Percentiles rank a stretch among this genome's conserved stretches.
These are phyloP conservation scores for Hapsidospora chrysogenum DNA, from an alignment of 495 filamentous ascomycete genomes.

Conservation along the genomic window DNA sequence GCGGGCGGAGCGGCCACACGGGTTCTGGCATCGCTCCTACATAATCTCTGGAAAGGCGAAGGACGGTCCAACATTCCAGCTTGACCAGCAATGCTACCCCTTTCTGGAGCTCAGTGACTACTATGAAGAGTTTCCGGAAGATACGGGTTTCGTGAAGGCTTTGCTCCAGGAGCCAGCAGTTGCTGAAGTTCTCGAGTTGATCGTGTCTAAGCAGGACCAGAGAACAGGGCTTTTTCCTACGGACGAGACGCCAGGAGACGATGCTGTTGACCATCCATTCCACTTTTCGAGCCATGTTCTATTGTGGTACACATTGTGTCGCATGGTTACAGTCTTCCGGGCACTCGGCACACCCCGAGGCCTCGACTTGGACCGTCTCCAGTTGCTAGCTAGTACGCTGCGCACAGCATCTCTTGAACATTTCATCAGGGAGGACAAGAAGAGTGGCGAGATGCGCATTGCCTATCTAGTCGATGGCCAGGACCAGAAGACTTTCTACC, in stretches of 20 bases:
- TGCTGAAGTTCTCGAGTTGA: neutral
- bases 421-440: neutral
- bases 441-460: slow-evolving; percentile 1
- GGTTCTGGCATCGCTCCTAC: slow-evolving; percentile 6
- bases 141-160: slow-evolving; percentile 1
- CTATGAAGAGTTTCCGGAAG: slow-evolving; percentile 1
- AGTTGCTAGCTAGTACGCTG: neutral
- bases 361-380: neutral
- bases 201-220: neutral
- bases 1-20: slow-evolving; percentile 3
- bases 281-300: slow-evolving; percentile 6
- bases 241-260: slow-evolving; percentile 6
- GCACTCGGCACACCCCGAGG: neutral
- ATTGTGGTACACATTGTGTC: slow-evolving; percentile 4
- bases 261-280: slow-evolving; percentile 4
- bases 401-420: slow-evolving; percentile 1
- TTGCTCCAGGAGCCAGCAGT: neutral
- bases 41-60: slow-evolving; percentile 4
- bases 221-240: slow-evolving; percentile 1
- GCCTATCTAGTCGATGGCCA: slow-evolving; percentile 5
- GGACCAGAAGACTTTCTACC: slow-evolving; percentile 4
- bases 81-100: slow-evolving; percentile 7
- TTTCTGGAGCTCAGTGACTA: slow-evolving; percentile 7
- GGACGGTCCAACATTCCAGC: slow-evolving; percentile 3
- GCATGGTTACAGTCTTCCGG: neutral